A percentile compares a stretch with the other conserved stretches of the same genome.
phyloP scores from a whole-genome alignment of 1,139 yeast genomes.

The Debaryomyces fabryi region DNA sequence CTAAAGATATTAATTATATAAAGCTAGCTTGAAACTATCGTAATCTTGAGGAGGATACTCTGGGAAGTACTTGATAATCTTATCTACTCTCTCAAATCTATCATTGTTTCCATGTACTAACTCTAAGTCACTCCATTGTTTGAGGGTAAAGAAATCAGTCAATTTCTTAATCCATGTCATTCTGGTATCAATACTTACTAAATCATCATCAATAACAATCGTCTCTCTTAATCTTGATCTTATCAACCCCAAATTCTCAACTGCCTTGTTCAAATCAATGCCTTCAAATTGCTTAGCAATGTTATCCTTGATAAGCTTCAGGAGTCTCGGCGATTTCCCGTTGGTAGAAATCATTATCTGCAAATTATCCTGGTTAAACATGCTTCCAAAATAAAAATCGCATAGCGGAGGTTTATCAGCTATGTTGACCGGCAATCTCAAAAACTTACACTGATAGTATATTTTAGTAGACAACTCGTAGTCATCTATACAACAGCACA shows the following conservation, averaged over 20 bases:
- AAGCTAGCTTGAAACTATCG: constrained; percentile 27
- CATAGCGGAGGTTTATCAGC: constrained; percentile 85
- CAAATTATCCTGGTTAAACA: constrained; percentile 73
- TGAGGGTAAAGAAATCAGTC: constrained; percentile 62
- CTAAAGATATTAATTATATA: constrained; percentile 4
- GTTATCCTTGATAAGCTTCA: constrained; percentile 63
- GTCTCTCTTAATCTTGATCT: constrained; percentile 54
- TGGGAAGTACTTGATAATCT: constrained; percentile 41
- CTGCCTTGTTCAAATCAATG: constrained; percentile 56
- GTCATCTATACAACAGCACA: constrained; percentile 77
- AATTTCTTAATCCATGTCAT: constrained; percentile 74
- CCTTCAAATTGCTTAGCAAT: constrained; percentile 51
- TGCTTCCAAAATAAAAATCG: constrained; percentile 85
- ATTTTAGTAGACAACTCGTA: constrained; percentile 61
- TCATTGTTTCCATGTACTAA: constrained; percentile 16
- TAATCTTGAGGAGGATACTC: constrained; percentile 44
- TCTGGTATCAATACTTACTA: constrained; percentile 56
- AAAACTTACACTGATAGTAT: constrained; percentile 58
- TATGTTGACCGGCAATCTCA: constrained; percentile 70
- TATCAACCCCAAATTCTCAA: constrained; percentile 62
- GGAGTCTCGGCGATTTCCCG: constrained; percentile 80
- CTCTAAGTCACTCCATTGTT: constrained; percentile 58
- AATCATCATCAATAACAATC: constrained; percentile 48
- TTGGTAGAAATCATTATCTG: constrained; percentile 85
- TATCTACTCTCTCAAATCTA: constrained; percentile 24